These are phyloP conservation scores for Craspedostauros australis DNA, from an alignment of 108 stramenopile genomes.

Conservation along the genomic window DNA sequence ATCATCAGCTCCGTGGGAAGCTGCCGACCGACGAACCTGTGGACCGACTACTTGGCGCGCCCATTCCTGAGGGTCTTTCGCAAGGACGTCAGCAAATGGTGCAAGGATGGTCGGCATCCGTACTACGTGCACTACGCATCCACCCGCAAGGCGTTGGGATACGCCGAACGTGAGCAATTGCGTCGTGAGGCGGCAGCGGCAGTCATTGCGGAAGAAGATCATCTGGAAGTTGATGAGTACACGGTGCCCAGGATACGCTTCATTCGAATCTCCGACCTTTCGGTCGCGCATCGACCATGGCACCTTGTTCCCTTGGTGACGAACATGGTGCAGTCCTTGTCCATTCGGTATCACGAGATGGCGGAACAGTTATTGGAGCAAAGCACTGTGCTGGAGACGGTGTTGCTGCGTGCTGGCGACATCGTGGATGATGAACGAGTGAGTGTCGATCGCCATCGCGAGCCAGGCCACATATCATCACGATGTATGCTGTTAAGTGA, in stretches of 20 bases:
- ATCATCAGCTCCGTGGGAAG: constrained; percentile 66
- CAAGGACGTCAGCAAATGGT: constrained; percentile 53
- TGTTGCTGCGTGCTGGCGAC: constrained; percentile 64
- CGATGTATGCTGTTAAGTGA: too few relatives aligned
- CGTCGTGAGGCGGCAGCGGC: constrained; percentile 37
- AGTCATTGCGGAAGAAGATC: constrained; percentile 16
- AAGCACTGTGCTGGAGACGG: constrained; percentile 51
- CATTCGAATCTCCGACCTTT: constrained; percentile 60
- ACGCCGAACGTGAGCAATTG: constrained; percentile 55
- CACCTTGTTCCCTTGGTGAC: constrained; percentile 40
- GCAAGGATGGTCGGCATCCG: constrained; percentile 53
- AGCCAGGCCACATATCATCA: too few relatives aligned
- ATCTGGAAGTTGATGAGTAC: not conserved
- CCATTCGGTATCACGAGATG: constrained; percentile 61
- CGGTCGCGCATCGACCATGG: constrained; percentile 41
- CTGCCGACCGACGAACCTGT: constrained; percentile 49
- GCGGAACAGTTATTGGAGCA: constrained; percentile 46
- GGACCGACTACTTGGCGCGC: constrained; percentile 46
- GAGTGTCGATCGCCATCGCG: too few relatives aligned
- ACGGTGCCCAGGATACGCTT: constrained; percentile 46
- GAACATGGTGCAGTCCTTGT: constrained; percentile 48
- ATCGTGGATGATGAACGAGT: constrained; percentile 52
- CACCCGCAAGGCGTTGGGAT: constrained; percentile 52
- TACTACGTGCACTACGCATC: constrained; percentile 59
- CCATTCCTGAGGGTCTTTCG: constrained; percentile 47